Conservation (phyloP, 2,329 filamentous ascomycete genomes). For the Coniochaeta pulveracea region DNA sequence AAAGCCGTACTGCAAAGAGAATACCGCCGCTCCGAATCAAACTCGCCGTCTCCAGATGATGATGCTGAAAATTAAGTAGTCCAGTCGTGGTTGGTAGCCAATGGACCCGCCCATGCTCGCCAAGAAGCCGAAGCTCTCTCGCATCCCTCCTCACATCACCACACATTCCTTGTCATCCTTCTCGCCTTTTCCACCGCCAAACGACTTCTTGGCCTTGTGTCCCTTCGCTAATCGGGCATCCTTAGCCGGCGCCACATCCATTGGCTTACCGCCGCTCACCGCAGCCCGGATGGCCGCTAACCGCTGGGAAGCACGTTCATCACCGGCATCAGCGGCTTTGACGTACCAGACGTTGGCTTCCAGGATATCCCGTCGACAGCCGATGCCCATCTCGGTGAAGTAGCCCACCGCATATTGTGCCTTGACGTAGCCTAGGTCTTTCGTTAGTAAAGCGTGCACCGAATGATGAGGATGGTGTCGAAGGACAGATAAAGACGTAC, state of each 20-base stretch:
- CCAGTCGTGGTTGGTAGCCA: too few relatives aligned
- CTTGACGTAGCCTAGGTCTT: constrained; percentile 44
- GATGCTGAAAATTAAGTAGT: too few relatives aligned
- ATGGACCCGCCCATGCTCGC: too few relatives aligned
- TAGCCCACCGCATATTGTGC: constrained; percentile 95
- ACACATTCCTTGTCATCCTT: constrained; percentile 45
- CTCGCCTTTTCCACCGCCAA: constrained; percentile 18
- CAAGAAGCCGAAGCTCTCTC: too few relatives aligned
- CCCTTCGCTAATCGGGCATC: constrained; percentile 20
- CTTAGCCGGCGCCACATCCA: constrained; percentile 43
- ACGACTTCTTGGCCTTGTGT: constrained; percentile 39
- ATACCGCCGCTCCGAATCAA: too few relatives aligned
- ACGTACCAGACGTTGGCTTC: constrained; percentile 99
- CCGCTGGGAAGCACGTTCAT: constrained; percentile 79
- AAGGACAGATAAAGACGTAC: constrained; percentile 38
- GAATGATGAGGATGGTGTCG: background rate
- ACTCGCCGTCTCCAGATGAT: too few relatives aligned
- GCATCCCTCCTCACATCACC: constrained; percentile 39
- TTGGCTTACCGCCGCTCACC: constrained; percentile 41
- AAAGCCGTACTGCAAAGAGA: too few relatives aligned
- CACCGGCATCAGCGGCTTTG: constrained; percentile 82
- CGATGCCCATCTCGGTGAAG: constrained; percentile 98
- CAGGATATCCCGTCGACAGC: constrained; percentile 84
- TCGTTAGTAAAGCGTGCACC: constrained; percentile 1
- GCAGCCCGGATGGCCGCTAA: constrained; percentile 80